phyloP scores from a whole-genome alignment of 352 stramenopile genomes.

The Phytophthora europaea region DNA sequence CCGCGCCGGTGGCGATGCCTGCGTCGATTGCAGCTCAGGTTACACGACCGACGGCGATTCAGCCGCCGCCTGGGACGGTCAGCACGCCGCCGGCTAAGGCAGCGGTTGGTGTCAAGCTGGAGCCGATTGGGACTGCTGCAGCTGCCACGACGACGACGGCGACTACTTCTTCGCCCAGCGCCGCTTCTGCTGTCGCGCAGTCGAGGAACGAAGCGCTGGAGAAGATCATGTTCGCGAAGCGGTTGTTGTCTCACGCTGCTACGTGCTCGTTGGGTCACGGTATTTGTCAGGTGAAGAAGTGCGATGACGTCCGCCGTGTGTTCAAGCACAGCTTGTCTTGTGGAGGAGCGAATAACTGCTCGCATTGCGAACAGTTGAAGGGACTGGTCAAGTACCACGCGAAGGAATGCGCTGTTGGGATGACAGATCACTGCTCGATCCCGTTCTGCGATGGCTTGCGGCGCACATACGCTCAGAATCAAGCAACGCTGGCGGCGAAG shows the following conservation, averaged over 20 bases:
- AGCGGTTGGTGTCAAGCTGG: constrained; percentile 40
- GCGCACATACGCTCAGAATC: constrained; percentile 61
- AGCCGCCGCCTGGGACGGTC: constrained; percentile 19
- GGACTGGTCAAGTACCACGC: constrained; percentile 88
- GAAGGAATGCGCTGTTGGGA: constrained; percentile 73
- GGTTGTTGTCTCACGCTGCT: constrained; percentile 81
- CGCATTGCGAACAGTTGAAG: constrained; percentile 85
- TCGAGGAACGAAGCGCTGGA: constrained; percentile 74
- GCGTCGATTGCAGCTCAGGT: constrained; percentile 35
- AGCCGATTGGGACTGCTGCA: constrained; percentile 19
- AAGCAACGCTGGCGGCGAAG: constrained; percentile 48
- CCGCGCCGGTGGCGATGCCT: constrained; percentile 35
- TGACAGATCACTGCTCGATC: constrained; percentile 82
- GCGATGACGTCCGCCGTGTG: constrained; percentile 84
- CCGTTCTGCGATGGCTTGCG: constrained; percentile 86
- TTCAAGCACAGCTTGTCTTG: constrained; percentile 90
- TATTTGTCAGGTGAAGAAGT: constrained; percentile 88
- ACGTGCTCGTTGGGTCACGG: constrained; percentile 68
- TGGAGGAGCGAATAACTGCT: constrained; percentile 70
- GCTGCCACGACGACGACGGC: constrained; percentile 13
- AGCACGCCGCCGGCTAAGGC: constrained; percentile 20
- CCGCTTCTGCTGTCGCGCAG: constrained; percentile 29
- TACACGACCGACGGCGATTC: constrained; percentile 13
- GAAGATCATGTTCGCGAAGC: constrained; percentile 89
- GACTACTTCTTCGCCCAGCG: constrained; percentile 26